phyloP scores from a whole-genome alignment of 1,284 basidiomycete species.

The Somion occarium region DNA sequence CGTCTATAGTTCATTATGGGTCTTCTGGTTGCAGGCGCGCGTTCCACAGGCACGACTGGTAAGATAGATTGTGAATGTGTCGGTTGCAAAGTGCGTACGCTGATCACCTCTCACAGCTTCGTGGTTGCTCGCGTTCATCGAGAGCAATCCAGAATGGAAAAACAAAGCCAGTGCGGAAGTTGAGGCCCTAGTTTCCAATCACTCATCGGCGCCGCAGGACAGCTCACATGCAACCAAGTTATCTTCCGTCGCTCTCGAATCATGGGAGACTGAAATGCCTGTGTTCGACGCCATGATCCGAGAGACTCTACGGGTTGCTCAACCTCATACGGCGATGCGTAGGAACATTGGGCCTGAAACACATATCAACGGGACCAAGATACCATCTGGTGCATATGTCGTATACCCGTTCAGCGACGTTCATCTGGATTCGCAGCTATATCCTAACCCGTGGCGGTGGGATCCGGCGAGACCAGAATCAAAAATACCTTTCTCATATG shows the following conservation, averaged over 20 bases:
- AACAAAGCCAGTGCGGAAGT: constrained; percentile 52
- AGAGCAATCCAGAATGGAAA: constrained; percentile 58
- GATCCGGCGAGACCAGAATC: constrained; percentile 52
- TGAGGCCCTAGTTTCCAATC: constrained; percentile 52
- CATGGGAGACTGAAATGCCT: constrained; percentile 64
- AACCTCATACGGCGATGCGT: constrained; percentile 75
- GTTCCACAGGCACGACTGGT: constrained; percentile 71
- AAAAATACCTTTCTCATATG: constrained; percentile 52
- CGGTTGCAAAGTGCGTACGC: no score
- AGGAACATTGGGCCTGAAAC: constrained; percentile 63
- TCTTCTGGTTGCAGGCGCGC: constrained; percentile 65
- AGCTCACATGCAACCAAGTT: constrained; percentile 28
- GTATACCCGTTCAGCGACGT: constrained; percentile 75
- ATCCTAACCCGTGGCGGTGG: constrained; percentile 70
- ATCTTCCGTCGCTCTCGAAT: constrained; percentile 55
- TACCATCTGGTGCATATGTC: constrained; percentile 67
- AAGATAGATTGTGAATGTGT: constrained; percentile 13
- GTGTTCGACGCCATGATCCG: constrained; percentile 64
- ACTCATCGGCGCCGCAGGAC: constrained; percentile 28
- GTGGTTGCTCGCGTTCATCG: constrained; percentile 67
- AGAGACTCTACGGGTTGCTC: constrained; percentile 70
- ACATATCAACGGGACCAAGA: constrained; percentile 56
- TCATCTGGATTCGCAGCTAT: constrained; percentile 63
- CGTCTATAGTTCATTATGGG: constrained; percentile 68
- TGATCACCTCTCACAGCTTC: constrained; percentile 39